These are phyloP conservation scores for Aspergillus sp. DNA, from an alignment of 2,329 filamentous ascomycete genomes.

Conservation along the genomic window DNA sequence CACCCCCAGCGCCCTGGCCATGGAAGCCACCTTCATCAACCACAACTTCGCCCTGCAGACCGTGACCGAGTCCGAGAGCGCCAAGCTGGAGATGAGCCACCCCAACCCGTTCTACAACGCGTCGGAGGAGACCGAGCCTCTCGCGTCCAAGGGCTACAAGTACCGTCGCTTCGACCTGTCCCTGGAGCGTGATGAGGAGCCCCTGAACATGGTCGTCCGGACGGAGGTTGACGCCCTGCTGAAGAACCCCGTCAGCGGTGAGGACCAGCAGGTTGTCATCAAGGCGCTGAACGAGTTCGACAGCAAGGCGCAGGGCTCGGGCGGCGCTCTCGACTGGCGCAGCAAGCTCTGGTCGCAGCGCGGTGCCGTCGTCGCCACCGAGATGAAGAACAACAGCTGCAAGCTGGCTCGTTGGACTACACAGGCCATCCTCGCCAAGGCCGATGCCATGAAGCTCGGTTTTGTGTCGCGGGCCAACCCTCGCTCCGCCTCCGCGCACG, in stretches of 20 bases:
- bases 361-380: slow-evolving; percentile 94
- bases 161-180: slow-evolving; percentile 97
- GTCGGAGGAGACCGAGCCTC: slow-evolving; percentile 85
- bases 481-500: slow-evolving; percentile 87
- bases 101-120: slow-evolving; percentile 98
- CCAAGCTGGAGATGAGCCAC: slow-evolving; percentile 80
- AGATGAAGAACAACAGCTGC: slow-evolving; percentile 99
- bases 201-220: slow-evolving; percentile 86
- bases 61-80: slow-evolving; percentile 73
- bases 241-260: slow-evolving; percentile 89
- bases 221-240: slow-evolving; percentile 94
- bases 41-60: slow-evolving; percentile 99
- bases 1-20: slow-evolving; percentile 85
- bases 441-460: slow-evolving; percentile 98
- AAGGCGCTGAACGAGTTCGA: slow-evolving; percentile 99
- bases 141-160: slow-evolving; percentile 96
- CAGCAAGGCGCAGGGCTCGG: slow-evolving; percentile 92
- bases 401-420: slow-evolving; percentile 98
- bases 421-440: slow-evolving; percentile 92
- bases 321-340: slow-evolving; percentile 94
- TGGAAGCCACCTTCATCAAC: slow-evolving; percentile 99
- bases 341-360: slow-evolving; percentile 91
- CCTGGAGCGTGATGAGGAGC: slow-evolving; percentile 85
- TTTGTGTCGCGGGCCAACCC: slow-evolving; percentile 95
- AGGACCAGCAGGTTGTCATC: slow-evolving; percentile 87